phyloP scores from a whole-genome alignment of 2,329 filamentous ascomycete genomes.

The Phialophora chinensis region DNA sequence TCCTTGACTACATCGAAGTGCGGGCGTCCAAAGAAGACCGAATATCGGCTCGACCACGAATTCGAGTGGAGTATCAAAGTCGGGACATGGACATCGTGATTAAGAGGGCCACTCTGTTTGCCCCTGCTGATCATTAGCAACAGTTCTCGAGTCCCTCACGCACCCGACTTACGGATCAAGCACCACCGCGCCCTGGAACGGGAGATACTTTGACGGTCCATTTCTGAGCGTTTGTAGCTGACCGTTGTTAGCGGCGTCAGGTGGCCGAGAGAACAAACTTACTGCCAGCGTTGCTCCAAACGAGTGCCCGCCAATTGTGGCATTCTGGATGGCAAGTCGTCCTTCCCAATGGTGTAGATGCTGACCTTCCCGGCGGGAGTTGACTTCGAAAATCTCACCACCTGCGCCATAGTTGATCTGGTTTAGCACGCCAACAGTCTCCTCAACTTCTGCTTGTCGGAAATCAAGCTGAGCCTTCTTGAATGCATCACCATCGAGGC shows the following conservation, averaged over 20 bases:
- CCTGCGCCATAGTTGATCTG: slow-evolving; percentile 35
- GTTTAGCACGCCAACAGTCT: slow-evolving; percentile 35
- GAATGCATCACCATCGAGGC: slow-evolving; percentile 32
- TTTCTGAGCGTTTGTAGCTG: slow-evolving; percentile 46
- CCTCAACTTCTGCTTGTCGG: slow-evolving; percentile 40
- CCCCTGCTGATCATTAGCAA: slow-evolving; percentile 46
- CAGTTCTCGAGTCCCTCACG: neutral
- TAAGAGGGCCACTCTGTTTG: slow-evolving; percentile 67
- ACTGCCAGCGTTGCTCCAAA: slow-evolving; percentile 68
- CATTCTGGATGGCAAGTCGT: slow-evolving; percentile 61
- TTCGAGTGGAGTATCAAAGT: slow-evolving; percentile 68
- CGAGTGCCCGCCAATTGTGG: slow-evolving; percentile 67
- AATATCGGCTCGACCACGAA: slow-evolving; percentile 65
- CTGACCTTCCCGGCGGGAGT: slow-evolving; percentile 56
- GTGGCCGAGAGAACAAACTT: slow-evolving; percentile 3
- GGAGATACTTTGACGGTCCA: slow-evolving; percentile 51
- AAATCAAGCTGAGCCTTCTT: slow-evolving; percentile 40
- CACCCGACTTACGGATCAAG: slow-evolving; percentile 59
- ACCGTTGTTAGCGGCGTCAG: neutral
- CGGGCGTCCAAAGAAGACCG: slow-evolving; percentile 66
- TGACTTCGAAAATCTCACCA: slow-evolving; percentile 42
- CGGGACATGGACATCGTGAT: slow-evolving; percentile 64
- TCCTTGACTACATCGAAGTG: slow-evolving; percentile 69
- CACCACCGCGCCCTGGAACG: slow-evolving; percentile 64
- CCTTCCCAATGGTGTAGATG: slow-evolving; percentile 58